Evolutionary conservation across 225 moss, liverwort and hornwort species (phyloP).

Genomic region (Climacium dendroides): DNA sequence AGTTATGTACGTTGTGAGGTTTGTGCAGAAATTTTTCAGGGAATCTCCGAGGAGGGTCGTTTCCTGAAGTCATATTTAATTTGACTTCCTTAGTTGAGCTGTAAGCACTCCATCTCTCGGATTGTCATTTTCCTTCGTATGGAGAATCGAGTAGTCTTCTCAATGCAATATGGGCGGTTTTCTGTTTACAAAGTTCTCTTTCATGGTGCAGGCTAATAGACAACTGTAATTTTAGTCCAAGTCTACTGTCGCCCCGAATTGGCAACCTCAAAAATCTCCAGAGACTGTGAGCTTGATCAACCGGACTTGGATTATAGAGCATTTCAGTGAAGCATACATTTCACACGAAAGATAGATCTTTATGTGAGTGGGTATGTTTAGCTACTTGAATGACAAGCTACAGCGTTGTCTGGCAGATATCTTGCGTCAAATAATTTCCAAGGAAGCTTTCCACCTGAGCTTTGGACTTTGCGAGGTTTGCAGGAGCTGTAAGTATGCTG

Average conservation of each 20-base stretch:
- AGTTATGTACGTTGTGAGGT: background rate
- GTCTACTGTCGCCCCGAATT: background rate
- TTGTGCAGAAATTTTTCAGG: slow-evolving; percentile 18
- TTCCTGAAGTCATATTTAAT: slow-evolving; percentile 19
- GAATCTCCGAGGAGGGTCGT: background rate
- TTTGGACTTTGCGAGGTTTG: slow-evolving; percentile 12
- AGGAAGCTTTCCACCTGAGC: slow-evolving; percentile 3
- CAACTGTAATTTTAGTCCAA: background rate
- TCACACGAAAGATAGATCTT: background rate
- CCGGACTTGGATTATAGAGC: background rate
- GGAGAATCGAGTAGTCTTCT: background rate
- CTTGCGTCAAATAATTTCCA: background rate
- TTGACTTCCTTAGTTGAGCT: slow-evolving; percentile 21
- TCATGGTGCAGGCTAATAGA: slow-evolving; percentile 7
- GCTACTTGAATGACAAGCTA: background rate
- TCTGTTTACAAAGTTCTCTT: background rate
- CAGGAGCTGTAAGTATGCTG: slow-evolving; percentile 9
- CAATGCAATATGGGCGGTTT: background rate
- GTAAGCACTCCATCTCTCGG: background rate
- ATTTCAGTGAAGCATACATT: background rate
- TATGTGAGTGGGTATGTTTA: background rate
- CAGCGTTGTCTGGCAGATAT: background rate
- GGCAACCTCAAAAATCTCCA: slow-evolving; percentile 10
- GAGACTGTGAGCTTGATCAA: slow-evolving; percentile 1
- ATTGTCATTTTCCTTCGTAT: background rate